Percentiles rank a stretch among this genome's conserved stretches.
These are phyloP conservation scores for Trypanosoma grayi DNA, from an alignment of 208 protist species.

Conservation along the genomic window DNA sequence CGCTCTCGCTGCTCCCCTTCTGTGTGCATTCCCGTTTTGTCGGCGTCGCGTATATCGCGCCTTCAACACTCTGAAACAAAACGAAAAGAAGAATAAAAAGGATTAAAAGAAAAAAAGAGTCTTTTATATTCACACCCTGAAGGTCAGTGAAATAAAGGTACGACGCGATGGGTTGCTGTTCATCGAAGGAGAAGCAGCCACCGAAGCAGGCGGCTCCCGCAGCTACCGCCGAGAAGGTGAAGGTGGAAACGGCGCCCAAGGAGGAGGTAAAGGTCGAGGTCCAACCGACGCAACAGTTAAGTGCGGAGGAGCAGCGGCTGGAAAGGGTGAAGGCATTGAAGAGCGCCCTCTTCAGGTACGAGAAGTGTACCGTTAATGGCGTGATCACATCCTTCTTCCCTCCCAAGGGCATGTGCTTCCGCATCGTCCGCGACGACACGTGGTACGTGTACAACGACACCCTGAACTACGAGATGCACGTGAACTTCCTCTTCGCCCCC, in stretches of 20 bases:
- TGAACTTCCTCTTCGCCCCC: slow-evolving; percentile 15
- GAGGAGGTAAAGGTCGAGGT: slow-evolving; percentile 1
- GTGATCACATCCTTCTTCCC: slow-evolving; percentile 4
- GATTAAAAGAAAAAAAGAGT: slow-evolving; percentile 1
- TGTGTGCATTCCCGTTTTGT: too few relatives aligned
- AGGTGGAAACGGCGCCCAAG: slow-evolving; percentile 2
- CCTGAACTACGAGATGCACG: slow-evolving; percentile 59
- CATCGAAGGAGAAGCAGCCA: slow-evolving; percentile 41
- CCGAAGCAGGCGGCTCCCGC: slow-evolving; percentile 27
- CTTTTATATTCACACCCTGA: too few relatives aligned
- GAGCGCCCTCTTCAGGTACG: slow-evolving; percentile 28
- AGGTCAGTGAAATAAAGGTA: neutral
- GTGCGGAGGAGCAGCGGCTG: neutral
- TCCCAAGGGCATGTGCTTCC: slow-evolving; percentile 5
- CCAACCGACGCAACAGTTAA: neutral
- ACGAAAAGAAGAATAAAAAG: neutral
- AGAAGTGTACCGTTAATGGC: slow-evolving; percentile 1
- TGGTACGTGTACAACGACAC: slow-evolving; percentile 81
- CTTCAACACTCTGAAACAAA: neutral
- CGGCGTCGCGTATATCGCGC: neutral
- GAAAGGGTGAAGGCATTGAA: slow-evolving; percentile 2
- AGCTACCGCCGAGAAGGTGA: neutral
- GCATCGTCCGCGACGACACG: slow-evolving; percentile 9
- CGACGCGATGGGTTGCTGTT: slow-evolving; percentile 50
- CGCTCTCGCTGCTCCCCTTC: too few relatives aligned